A percentile compares a stretch with the other conserved stretches of the same genome.
phyloP scores from a whole-genome alignment of 805 yeast genomes.

The Teunomyces gatunensis region DNA sequence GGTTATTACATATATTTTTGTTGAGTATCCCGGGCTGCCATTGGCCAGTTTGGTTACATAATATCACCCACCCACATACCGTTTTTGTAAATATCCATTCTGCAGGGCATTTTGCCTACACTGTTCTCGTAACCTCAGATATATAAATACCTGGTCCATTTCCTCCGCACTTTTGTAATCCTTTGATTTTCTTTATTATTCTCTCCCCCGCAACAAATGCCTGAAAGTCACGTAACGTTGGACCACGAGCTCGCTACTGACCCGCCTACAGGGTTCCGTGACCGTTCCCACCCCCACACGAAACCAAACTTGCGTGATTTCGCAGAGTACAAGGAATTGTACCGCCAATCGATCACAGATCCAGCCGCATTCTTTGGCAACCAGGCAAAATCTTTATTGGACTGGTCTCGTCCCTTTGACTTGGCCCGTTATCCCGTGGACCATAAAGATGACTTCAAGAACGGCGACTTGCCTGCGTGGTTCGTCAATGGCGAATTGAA shows the following conservation, averaged over 20 bases:
- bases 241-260: conserved; percentile 30
- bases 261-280: conserved; percentile 41
- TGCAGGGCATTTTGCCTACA: background rate
- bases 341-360: conserved; percentile 54
- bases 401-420: conserved; percentile 55
- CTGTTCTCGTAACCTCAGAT: background rate
- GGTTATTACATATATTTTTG: background rate
- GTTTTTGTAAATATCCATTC: background rate
- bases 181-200: background rate
- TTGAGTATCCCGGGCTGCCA: background rate
- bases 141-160: background rate
- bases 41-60: background rate
- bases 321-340: conserved; percentile 49
- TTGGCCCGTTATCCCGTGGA: conserved; percentile 44
- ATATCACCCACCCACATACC: background rate
- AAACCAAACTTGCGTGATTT: conserved; percentile 47
- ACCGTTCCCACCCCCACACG: conserved; percentile 40
- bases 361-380: conserved; percentile 57
- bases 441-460: conserved; percentile 46
- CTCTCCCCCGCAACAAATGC: conserved; percentile 2
- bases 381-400: conserved; percentile 46
- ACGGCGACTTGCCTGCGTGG: conserved; percentile 78
- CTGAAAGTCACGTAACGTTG: conserved; percentile 24
- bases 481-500: conserved; percentile 90
- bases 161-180: background rate